phyloP scores from a whole-genome alignment of 441 rosid species.

The Euphorbia schlechtendalii region DNA sequence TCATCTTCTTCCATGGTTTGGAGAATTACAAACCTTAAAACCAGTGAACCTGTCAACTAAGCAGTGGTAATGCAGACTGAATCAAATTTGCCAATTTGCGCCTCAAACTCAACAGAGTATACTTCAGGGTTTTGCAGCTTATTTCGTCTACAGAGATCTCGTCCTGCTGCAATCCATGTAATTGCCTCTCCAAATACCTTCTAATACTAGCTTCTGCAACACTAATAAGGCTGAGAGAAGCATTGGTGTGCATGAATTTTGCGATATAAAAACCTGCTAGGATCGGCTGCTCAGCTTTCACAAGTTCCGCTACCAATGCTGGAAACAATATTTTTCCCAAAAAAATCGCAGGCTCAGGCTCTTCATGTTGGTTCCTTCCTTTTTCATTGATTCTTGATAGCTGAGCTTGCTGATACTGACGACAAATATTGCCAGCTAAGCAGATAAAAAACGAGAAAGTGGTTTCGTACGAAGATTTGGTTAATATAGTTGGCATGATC shows the following conservation, averaged over 20 bases:
- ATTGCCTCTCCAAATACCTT: conserved; percentile 58
- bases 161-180: conserved; percentile 28
- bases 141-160: conserved; percentile 24
- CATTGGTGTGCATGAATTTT: conserved; percentile 75
- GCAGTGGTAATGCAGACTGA: conserved; percentile 44
- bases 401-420: conserved; percentile 55
- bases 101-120: conserved; percentile 39
- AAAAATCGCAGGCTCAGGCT: conserved; percentile 22
- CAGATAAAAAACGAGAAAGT: conserved; percentile 68
- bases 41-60: conserved; percentile 32
- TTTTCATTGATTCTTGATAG: conserved; percentile 22
- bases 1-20: too few relatives aligned
- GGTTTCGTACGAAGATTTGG: conserved; percentile 38
- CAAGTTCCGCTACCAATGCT: conserved; percentile 59
- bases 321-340: conserved; percentile 69
- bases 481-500: conserved; percentile 41
- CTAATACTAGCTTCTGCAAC: conserved; percentile 60
- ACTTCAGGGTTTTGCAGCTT: conserved; percentile 33
- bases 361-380: conserved; percentile 17
- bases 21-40: too few relatives aligned
- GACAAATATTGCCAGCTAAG: conserved; percentile 66
- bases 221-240: conserved; percentile 58
- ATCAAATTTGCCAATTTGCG: conserved; percentile 39
- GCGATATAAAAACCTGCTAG: conserved; percentile 76
- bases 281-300: conserved; percentile 62